Percentiles rank a stretch among this genome's conserved stretches.
These are phyloP conservation scores for Termitomyces sp. DNA, from an alignment of 768 basidiomycete genomes.

Conservation along the genomic window DNA sequence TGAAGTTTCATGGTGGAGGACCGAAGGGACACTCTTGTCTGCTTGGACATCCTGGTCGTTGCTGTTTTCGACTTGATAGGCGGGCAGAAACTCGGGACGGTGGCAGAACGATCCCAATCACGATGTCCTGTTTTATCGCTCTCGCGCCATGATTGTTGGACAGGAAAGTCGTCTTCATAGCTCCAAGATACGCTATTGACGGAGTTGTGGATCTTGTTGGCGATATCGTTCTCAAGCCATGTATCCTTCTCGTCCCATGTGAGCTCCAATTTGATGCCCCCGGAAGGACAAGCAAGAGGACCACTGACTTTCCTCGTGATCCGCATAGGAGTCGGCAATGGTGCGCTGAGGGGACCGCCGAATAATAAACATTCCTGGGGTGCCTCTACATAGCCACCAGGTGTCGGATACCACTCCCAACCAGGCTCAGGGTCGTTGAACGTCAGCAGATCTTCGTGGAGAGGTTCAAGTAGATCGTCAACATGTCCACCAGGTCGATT, in stretches of 20 bases:
- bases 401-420: background rate
- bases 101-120: background rate
- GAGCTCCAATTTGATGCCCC: background rate
- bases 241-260: background rate
- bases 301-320: background rate
- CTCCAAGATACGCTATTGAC: background rate
- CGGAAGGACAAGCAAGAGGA: constrained; percentile 1
- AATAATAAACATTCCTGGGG: constrained; percentile 1
- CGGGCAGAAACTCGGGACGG: background rate
- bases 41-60: background rate
- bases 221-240: background rate
- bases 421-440: background rate
- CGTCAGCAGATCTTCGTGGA: constrained; percentile 1
- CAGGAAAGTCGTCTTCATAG: background rate
- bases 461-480: background rate
- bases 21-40: background rate
- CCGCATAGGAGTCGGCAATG: background rate
- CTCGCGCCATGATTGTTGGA: background rate
- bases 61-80: background rate
- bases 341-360: constrained; percentile 3
- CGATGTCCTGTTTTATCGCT: background rate
- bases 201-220: background rate
- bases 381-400: background rate
- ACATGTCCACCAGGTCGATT: too few species aligned
- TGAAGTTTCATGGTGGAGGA: background rate